phyloP scores from a whole-genome alignment of 352 stramenopile species.

The Globisporangium barbulae region DNA sequence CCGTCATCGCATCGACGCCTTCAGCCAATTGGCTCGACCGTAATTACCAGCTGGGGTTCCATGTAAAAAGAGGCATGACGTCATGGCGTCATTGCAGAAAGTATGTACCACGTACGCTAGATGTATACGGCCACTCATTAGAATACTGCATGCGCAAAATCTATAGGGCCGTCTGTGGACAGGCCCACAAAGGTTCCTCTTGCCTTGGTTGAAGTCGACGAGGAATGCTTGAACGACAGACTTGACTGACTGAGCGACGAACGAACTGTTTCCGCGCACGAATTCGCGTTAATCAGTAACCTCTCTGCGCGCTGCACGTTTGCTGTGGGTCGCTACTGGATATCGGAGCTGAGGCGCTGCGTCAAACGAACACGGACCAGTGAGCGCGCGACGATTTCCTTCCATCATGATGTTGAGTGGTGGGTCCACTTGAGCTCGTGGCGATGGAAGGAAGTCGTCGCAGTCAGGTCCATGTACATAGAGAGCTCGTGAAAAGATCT shows the following conservation, averaged over 20 bases:
- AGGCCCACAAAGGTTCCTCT: no score
- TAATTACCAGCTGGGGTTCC: constrained; percentile 13
- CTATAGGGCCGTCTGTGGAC: neutral
- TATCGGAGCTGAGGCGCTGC: no score
- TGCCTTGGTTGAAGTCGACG: neutral
- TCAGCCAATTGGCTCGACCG: constrained; percentile 7
- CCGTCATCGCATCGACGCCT: constrained; percentile 1
- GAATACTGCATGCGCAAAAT: neutral
- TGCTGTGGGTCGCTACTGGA: no score
- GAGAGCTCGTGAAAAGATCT: neutral
- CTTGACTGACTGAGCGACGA: neutral
- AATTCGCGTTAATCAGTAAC: no score
- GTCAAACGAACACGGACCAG: no score
- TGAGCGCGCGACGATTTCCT: no score
- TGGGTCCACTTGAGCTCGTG: no score
- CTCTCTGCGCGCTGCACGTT: no score
- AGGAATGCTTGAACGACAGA: neutral
- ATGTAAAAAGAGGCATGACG: constrained; percentile 15
- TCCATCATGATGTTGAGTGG: no score
- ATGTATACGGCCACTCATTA: neutral
- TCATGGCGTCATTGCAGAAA: constrained; percentile 14
- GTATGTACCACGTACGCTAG: neutral
- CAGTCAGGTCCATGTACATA: no score
- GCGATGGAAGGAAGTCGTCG: no score
- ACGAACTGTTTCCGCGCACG: no score